Percentiles rank a stretch among this genome's conserved stretches.
These are phyloP conservation scores for Cryphonectria parasitica DNA, from an alignment of 2,329 filamentous ascomycete genomes.

Conservation along the genomic window DNA sequence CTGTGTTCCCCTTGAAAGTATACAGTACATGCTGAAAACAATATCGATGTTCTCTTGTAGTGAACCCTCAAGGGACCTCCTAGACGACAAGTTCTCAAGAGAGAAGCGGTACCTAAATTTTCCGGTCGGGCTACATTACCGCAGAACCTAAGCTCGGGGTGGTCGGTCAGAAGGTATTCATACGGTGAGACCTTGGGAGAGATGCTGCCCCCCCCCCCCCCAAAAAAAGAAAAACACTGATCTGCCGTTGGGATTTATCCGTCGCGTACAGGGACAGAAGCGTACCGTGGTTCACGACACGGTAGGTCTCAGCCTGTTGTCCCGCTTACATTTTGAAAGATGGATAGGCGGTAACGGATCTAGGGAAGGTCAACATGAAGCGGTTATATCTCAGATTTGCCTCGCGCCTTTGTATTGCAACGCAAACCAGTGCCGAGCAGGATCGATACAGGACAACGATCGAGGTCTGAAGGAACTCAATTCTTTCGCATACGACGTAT, in stretches of 20 bases:
- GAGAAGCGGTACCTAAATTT: neutral
- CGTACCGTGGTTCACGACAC: slow-evolving; percentile 1
- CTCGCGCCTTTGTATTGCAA: neutral
- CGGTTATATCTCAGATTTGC: neutral
- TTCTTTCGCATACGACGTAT: neutral
- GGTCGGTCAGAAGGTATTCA: neutral
- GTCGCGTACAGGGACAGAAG: neutral
- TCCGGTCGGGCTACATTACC: neutral
- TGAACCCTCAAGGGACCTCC: neutral
- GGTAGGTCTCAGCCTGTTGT: neutral
- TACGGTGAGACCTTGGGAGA: neutral
- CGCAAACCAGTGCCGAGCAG: neutral
- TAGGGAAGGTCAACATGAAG: neutral
- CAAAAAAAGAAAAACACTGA: neutral
- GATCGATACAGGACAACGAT: neutral
- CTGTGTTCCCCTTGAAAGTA: slow-evolving; percentile 14
- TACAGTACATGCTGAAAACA: slow-evolving; percentile 2
- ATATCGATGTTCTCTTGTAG: neutral
- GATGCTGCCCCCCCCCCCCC: neutral
- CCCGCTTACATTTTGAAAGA: neutral
- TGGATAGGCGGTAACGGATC: neutral
- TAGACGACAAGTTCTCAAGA: too few relatives aligned
- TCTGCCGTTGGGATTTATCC: slow-evolving; percentile 3
- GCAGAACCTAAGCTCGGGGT: neutral
- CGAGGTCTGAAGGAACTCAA: neutral